Evolutionary conservation across 2,329 filamentous ascomycete genomes (phyloP).

Genomic region (Aquanectria penicillioides): DNA sequence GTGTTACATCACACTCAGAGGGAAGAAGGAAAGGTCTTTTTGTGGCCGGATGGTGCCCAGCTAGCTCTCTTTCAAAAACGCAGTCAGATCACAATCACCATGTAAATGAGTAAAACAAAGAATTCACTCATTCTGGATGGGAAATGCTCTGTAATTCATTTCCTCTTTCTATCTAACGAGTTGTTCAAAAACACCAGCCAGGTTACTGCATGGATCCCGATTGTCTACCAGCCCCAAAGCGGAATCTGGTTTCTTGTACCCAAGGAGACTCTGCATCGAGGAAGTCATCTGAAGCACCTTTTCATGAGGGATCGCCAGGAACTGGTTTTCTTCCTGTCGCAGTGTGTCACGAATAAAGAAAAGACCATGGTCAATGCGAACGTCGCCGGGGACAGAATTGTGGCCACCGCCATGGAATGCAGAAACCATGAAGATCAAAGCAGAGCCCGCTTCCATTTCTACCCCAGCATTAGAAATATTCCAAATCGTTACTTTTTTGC

Average conservation of each 20-base stretch:
- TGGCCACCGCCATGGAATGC: conserved; percentile 2
- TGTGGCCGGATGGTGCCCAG: too few relatives aligned
- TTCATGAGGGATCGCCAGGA: neutral
- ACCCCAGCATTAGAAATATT: neutral
- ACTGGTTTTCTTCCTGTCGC: conserved; percentile 5
- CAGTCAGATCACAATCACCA: too few relatives aligned
- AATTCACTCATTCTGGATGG: neutral
- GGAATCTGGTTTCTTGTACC: neutral
- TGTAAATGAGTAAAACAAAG: neutral
- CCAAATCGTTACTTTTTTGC: too few relatives aligned
- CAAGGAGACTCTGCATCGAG: neutral
- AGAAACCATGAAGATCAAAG: neutral
- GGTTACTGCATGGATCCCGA: neutral
- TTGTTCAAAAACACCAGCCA: neutral
- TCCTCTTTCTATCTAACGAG: neutral
- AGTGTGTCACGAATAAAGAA: conserved; percentile 1
- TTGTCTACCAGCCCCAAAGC: conserved; percentile 3
- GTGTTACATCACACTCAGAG: too few relatives aligned
- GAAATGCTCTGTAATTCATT: neutral
- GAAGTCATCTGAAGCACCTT: neutral
- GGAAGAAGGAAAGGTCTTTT: too few relatives aligned
- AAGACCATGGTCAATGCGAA: neutral
- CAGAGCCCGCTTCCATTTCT: conserved; percentile 6
- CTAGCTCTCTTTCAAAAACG: too few relatives aligned
- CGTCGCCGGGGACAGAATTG: neutral